Percentiles rank a stretch among this genome's conserved stretches.
Evolutionary conservation across 2,329 filamentous ascomycete species (phyloP).

Genomic region (Pseudogymnoascus sp.): DNA sequence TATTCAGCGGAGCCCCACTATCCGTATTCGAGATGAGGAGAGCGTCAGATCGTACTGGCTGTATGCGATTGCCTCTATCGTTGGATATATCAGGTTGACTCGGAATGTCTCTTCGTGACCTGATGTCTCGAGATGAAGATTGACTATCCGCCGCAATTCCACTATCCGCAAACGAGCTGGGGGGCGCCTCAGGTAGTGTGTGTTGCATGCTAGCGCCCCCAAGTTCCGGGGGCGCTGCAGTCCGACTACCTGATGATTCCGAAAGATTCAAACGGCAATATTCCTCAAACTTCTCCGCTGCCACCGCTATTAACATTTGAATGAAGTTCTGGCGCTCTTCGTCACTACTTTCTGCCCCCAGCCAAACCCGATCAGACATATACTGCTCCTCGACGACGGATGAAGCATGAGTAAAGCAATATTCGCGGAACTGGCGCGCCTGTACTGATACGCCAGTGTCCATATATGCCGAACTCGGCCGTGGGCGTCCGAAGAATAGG

Average conservation of each 20-base stretch:
- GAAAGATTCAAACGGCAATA: background rate
- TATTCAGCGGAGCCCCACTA: too few relatives aligned
- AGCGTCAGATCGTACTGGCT: too few relatives aligned
- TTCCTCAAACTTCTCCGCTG: background rate
- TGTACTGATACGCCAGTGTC: background rate
- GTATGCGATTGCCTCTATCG: background rate
- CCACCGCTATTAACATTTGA: background rate
- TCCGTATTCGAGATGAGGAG: too few relatives aligned
- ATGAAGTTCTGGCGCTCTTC: conserved; percentile 5
- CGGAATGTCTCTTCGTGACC: background rate
- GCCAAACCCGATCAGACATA: conserved; percentile 2
- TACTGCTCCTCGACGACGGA: background rate
- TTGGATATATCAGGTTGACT: background rate
- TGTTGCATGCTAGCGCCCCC: background rate
- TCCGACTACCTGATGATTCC: background rate
- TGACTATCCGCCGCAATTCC: conserved; percentile 8
- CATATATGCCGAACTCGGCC: conserved; percentile 12
- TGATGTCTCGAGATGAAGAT: background rate
- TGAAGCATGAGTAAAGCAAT: background rate
- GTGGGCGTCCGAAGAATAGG: background rate
- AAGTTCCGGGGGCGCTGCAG: background rate
- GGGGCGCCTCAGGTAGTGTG: background rate
- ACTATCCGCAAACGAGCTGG: conserved; percentile 11
- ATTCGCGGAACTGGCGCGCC: conserved; percentile 11
- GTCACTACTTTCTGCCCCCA: background rate